phyloP scores from a whole-genome alignment of 306 rosid species.

The Cyclanthera cordifolia region DNA sequence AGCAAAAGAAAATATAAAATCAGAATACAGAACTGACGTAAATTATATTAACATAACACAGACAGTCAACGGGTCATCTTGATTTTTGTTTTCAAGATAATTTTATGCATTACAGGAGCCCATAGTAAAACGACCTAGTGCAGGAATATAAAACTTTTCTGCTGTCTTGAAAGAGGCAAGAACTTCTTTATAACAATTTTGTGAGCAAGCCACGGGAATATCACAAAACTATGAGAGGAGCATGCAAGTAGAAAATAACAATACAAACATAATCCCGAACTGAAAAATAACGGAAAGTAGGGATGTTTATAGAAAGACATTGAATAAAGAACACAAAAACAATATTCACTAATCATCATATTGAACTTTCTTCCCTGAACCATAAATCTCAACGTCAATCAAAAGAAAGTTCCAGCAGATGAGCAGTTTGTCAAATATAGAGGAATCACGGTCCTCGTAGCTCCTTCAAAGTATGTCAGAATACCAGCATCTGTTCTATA shows the following conservation, averaged over 20 bases:
- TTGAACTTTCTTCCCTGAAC: not conserved
- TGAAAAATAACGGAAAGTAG: not conserved
- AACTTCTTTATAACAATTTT: not conserved
- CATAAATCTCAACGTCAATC: not conserved
- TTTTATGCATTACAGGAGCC: not conserved
- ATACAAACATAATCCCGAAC: not conserved
- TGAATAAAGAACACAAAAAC: constrained; percentile 1
- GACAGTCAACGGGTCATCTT: not conserved
- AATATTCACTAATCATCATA: not conserved
- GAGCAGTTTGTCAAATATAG: too few relatives aligned
- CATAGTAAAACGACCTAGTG: not conserved
- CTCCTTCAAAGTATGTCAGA: too few relatives aligned
- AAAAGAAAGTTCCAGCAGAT: not conserved
- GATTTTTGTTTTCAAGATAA: not conserved
- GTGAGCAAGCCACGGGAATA: not conserved
- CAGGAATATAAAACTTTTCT: not conserved
- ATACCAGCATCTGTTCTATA: too few relatives aligned
- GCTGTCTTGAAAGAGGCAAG: not conserved
- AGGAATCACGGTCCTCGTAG: too few relatives aligned
- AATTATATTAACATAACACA: not conserved
- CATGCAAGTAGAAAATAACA: not conserved
- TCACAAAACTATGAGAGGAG: not conserved
- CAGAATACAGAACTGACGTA: not conserved
- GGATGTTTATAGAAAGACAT: not conserved
- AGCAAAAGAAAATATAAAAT: not conserved